phyloP scores from a whole-genome alignment of 73 alveolate genomes.

The Tetrahymena borealis region DNA sequence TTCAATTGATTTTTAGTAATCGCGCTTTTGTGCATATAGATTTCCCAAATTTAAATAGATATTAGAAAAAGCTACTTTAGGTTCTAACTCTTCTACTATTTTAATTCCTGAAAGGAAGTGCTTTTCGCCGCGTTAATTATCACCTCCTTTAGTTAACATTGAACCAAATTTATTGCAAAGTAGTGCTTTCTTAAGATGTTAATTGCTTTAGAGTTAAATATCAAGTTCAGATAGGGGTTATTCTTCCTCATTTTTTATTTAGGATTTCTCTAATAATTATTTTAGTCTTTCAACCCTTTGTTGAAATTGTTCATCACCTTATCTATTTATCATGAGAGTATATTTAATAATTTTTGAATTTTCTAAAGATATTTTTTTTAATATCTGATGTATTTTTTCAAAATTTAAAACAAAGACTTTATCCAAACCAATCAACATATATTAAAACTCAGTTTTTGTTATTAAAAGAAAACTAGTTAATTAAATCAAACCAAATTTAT shows the following conservation, averaged over 20 bases:
- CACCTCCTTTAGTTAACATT: not conserved
- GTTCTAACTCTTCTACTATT: not conserved
- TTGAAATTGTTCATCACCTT: not conserved
- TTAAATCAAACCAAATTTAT: too few relatives aligned
- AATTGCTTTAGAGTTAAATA: not conserved
- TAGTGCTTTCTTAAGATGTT: not conserved
- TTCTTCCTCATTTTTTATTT: not conserved
- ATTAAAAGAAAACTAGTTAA: too few relatives aligned
- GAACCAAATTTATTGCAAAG: not conserved
- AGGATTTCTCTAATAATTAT: not conserved
- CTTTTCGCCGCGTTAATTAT: slow-evolving; percentile 6
- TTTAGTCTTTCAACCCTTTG: not conserved
- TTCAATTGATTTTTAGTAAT: slow-evolving; percentile 36
- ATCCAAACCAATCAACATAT: too few relatives aligned
- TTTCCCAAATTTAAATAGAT: slow-evolving; percentile 46
- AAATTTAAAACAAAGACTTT: not conserved
- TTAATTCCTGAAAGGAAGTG: slow-evolving; percentile 32
- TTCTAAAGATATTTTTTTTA: not conserved
- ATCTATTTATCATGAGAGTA: too few relatives aligned
- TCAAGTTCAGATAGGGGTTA: not conserved
- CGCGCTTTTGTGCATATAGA: slow-evolving; percentile 30
- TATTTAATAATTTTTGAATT: not conserved
- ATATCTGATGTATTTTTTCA: not conserved
- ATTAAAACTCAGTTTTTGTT: too few relatives aligned
- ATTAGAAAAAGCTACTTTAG: slow-evolving; percentile 5